These are phyloP conservation scores for Karstenula rhodostoma DNA, from an alignment of 2,329 filamentous ascomycete genomes.

Conservation along the genomic window DNA sequence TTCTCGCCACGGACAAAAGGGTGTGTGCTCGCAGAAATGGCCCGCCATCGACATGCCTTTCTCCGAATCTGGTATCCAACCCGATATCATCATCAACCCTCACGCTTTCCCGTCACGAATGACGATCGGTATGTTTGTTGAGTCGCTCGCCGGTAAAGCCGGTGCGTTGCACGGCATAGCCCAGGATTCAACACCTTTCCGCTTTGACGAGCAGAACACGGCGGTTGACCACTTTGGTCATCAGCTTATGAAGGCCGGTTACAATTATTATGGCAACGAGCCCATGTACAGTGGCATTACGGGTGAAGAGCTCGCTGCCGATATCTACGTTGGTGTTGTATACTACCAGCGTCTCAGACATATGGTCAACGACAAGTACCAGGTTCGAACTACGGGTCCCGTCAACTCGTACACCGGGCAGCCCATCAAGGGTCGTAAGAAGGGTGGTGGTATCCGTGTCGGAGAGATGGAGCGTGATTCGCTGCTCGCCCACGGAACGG, in stretches of 20 bases:
- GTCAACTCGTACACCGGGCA: slow-evolving; percentile 91
- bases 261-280: slow-evolving; percentile 98
- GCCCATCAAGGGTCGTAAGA: slow-evolving; percentile 95
- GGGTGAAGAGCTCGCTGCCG: slow-evolving; percentile 88
- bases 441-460: slow-evolving; percentile 97
- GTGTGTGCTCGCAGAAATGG: slow-evolving; percentile 96
- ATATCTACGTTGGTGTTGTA: slow-evolving; percentile 96
- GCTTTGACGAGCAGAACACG: slow-evolving; percentile 90
- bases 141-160: slow-evolving; percentile 94
- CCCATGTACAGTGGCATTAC: slow-evolving; percentile 99
- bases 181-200: slow-evolving; percentile 94
- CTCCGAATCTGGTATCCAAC: slow-evolving; percentile 93
- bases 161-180: slow-evolving; percentile 94
- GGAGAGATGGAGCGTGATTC: slow-evolving; percentile 99
- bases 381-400: slow-evolving; percentile 94
- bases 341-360: slow-evolving; percentile 98
- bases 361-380: slow-evolving; percentile 99
- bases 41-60: slow-evolving; percentile 94
- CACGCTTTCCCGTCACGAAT: slow-evolving; percentile 99
- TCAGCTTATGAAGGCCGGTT: slow-evolving; percentile 92
- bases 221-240: slow-evolving; percentile 95
- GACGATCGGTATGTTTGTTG: slow-evolving; percentile 99
- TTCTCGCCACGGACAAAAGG: slow-evolving; percentile 97
- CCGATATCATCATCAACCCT: slow-evolving; percentile 98
- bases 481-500: slow-evolving; percentile 91